Conservation (phyloP, 2,329 filamentous ascomycete genomes). For the Pseudocercospora vitis region DNA sequence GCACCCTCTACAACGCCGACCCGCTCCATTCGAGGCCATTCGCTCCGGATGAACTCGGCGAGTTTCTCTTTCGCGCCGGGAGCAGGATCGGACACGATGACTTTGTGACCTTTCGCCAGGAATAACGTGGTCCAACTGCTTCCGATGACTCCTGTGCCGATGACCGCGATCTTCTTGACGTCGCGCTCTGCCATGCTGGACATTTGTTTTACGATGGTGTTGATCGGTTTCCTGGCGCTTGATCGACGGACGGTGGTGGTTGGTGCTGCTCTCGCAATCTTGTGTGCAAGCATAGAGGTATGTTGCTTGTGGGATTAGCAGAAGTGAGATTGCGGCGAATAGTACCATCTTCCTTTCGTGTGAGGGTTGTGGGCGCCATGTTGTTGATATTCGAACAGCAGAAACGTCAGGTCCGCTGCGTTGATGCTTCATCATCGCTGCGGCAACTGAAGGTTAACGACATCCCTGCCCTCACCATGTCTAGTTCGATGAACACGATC, state of each 20-base stretch:
- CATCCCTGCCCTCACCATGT: slow-evolving; percentile 1
- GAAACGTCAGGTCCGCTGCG: slow-evolving; percentile 1
- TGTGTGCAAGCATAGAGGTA: slow-evolving; percentile 5
- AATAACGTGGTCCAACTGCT: slow-evolving; percentile 47
- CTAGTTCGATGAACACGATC: not conserved
- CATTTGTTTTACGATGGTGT: not conserved
- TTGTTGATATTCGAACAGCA: not conserved
- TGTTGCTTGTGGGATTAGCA: slow-evolving; percentile 6
- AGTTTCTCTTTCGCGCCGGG: slow-evolving; percentile 39
- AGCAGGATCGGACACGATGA: slow-evolving; percentile 47
- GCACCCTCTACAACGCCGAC: slow-evolving; percentile 21
- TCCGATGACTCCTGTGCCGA: slow-evolving; percentile 44
- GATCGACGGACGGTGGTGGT: slow-evolving; percentile 1
- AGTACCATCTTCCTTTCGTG: not conserved
- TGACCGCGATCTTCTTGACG: slow-evolving; percentile 34
- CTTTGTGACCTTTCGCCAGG: slow-evolving; percentile 41
- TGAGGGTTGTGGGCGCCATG: not conserved
- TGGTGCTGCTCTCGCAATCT: not conserved
- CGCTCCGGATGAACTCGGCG: slow-evolving; percentile 25
- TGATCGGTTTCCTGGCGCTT: not conserved
- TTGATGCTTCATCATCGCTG: not conserved
- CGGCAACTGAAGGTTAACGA: not conserved
- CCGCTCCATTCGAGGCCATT: slow-evolving; percentile 27
- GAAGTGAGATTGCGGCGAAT: slow-evolving; percentile 2
- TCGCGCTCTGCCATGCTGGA: slow-evolving; percentile 14